Base-by-base conservation (phyloP, 495 filamentous ascomycete species). In the Podospora pseudocomata region DNA sequence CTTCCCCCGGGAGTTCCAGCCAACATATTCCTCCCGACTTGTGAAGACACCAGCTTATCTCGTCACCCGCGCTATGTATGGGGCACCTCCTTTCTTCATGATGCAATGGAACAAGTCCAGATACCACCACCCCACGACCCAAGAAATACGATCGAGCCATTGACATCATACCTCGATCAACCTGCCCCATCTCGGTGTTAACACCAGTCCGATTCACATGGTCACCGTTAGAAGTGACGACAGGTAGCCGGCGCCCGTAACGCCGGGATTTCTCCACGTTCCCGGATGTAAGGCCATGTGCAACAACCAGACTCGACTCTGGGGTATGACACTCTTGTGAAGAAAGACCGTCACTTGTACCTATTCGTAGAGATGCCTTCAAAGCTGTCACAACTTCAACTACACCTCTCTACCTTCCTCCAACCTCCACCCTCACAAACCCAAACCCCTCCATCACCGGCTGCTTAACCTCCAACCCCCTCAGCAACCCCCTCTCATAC, bases 361-460 rank as follows among this genome's bases (percentile, higher is more conserved):
- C 23, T 23, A 23, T 23, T 23, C 23, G 23, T 23, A 23, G 1
- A 23, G 23, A 23, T 23, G 23, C 23, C 23, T 1, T 23, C 23
- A 23, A 23, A 23, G 23, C 23, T 23, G 23, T 23, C 23, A 23
- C 1, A 23, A 23, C 23, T 23, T 23, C 34, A 39, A 39, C 2
- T 1, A 39, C 6, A 11, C 3, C 34, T 11, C 39, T 49, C 39
- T 49, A 49, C 15, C 39, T 49, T 7, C 5, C 59, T 4, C 23
- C 57, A 28, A 61, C 34, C 23, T 64, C 62, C 65, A 72, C 55
- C 44, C 28, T 65, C 28, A 63, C 72, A 74, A 85, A 84, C 16
- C 65, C 71, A 23, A 77, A 67, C 9, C 81, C 86, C n/a, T 82
- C 77, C 64, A 85, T 67, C 1, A 72, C 70, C 32, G 81, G 82